Evolutionary conservation across 1,284 basidiomycete species (phyloP), one percentile per base, ranked within the genome.

Genomic region (Austroboletus novae-zelandiae): DNA sequence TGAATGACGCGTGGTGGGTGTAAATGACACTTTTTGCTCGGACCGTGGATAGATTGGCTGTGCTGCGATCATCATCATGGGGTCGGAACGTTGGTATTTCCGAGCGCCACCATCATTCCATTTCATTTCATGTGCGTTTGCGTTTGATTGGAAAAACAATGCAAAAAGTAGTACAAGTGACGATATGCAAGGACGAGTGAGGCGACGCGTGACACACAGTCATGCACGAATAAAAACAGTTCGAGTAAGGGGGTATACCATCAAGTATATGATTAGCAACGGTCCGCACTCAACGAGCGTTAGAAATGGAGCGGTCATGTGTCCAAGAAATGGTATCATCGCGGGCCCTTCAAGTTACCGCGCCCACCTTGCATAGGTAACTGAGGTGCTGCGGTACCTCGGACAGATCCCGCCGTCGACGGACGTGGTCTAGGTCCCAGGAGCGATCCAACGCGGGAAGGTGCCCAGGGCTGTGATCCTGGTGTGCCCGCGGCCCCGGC

Each of bases 281-380:
- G 27, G 7, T 14, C 5, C 25, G 35, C n/a, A n/a, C 18, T 36
- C 35, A 17, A 40, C 5, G 14, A 14, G 27, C 13, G 27, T 9
- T 40, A 10, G 46, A 34, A 31, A 14, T 31, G 15, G 32, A 47
- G 34, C 40, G 20, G 34, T 27, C 20, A 43, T 8, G 29, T 50
- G 52, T 66, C 54, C 65, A 65, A 62, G 51, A 62, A 58, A 48
- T 40, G 34, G 40, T 40, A 43, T 51, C 14, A 40, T 18, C 57
- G 56, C 27, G 43, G 47, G n/a, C 45, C 9, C 25, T 62, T 55
- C 23, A 50, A 40, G 34, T 15, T 48, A 2, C 54, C 37, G 13
- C 67, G 61, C 18, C 67, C 56, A 7, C 67, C 64, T 18, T 69
- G 64, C 59, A 70, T 61, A 7, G 64, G 64, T 46, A 66, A 44